phyloP scores from a whole-genome alignment of 768 basidiomycete genomes.

The Dentipellis sp. region DNA sequence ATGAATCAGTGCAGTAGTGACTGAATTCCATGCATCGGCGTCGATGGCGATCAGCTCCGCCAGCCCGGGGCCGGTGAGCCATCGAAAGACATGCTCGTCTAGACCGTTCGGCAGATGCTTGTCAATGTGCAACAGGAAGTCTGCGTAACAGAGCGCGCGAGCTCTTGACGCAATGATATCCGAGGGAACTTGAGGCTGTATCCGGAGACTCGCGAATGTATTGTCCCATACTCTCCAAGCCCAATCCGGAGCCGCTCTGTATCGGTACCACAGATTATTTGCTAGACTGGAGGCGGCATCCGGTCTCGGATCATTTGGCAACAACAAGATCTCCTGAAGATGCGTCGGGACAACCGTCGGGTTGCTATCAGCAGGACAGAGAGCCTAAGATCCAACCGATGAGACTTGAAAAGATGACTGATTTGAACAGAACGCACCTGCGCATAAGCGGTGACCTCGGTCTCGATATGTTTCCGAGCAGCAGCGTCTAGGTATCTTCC shows the following conservation, averaged over 20 bases:
- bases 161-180: conserved; percentile 37
- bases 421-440: conserved; percentile 32
- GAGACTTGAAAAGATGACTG: background rate
- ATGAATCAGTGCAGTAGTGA: conserved; percentile 53
- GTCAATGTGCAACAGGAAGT: conserved; percentile 65
- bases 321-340: conserved; percentile 55
- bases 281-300: conserved; percentile 66
- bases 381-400: conserved; percentile 22
- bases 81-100: conserved; percentile 59
- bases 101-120: conserved; percentile 69
- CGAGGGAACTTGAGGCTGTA: conserved; percentile 47
- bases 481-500: conserved; percentile 42
- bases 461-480: conserved; percentile 49
- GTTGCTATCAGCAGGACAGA: conserved; percentile 28
- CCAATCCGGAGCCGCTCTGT: conserved; percentile 64
- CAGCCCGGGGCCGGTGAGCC: conserved; percentile 64
- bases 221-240: conserved; percentile 83
- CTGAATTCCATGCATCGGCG: conserved; percentile 57
- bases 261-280: conserved; percentile 76
- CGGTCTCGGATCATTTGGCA: conserved; percentile 47
- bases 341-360: conserved; percentile 26
- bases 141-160: conserved; percentile 57
- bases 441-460: conserved; percentile 53
- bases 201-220: conserved; percentile 63
- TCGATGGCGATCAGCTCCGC: conserved; percentile 51